phyloP scores from a whole-genome alignment of 2,329 filamentous ascomycete species.

The Gremmenia infestans region DNA sequence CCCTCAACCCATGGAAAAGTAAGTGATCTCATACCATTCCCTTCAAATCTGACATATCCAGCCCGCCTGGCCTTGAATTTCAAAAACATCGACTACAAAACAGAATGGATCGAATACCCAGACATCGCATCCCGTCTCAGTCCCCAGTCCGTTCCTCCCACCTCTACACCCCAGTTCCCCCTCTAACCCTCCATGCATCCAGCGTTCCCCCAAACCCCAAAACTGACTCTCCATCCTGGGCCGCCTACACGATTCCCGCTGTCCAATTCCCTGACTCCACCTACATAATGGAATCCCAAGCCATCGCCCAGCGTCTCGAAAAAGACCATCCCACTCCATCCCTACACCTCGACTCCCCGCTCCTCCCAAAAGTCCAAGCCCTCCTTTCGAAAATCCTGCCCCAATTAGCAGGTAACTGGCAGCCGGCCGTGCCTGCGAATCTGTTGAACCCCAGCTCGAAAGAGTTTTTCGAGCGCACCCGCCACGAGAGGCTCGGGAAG shows the following conservation, averaged over 20 bases:
- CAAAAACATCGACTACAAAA: conserved; percentile 63
- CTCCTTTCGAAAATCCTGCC: conserved; percentile 33
- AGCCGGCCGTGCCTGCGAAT: conserved; percentile 43
- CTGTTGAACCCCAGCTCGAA: conserved; percentile 48
- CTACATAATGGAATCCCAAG: conserved; percentile 59
- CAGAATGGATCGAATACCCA: conserved; percentile 66
- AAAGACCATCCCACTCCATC: conserved; percentile 51
- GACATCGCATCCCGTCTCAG: conserved; percentile 54
- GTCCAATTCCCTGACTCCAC: conserved; percentile 50
- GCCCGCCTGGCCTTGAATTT: conserved; percentile 63
- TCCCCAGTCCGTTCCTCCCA: conserved; percentile 42
- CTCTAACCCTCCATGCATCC: conserved; percentile 15
- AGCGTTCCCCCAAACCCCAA: conserved; percentile 40
- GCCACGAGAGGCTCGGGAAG: conserved; percentile 47
- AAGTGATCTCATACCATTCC: conserved; percentile 17
- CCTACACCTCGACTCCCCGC: conserved; percentile 51
- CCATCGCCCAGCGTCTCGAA: conserved; percentile 57
- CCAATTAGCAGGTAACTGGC: conserved; percentile 37
- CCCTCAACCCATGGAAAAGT: conserved; percentile 69
- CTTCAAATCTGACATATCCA: conserved; percentile 29
- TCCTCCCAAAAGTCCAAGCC: conserved; percentile 40
- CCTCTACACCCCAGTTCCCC: neutral
- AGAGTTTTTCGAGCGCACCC: conserved; percentile 52
- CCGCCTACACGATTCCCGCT: conserved; percentile 49
- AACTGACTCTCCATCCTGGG: conserved; percentile 25